A percentile compares a stretch with the other conserved stretches of the same genome.
Conservation (phyloP, 352 stramenopile species). For the Globisporangium mamillatum region DNA sequence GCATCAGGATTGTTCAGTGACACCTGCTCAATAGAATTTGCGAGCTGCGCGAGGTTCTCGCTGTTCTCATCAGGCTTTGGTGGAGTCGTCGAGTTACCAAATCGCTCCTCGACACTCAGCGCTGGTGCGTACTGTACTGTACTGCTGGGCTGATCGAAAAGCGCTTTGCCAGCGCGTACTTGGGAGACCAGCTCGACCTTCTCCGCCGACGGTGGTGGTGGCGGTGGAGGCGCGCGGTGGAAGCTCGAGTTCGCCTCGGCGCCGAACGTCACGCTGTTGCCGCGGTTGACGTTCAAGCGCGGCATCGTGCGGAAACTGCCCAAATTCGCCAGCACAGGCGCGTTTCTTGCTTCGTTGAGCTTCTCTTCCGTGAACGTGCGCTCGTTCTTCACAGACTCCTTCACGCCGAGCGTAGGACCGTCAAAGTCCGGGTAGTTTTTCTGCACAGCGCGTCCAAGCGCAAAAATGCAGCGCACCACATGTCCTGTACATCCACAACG, state of each 20-base stretch:
- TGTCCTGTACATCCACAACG: conserved; percentile 23
- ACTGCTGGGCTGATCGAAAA: conserved; percentile 23
- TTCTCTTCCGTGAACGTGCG: conserved; percentile 69
- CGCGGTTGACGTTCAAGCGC: conserved; percentile 40
- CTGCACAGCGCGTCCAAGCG: conserved; percentile 70
- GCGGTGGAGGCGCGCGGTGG: conserved; percentile 57
- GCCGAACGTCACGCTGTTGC: conserved; percentile 76
- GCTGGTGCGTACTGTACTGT: conserved; percentile 21
- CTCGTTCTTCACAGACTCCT: conserved; percentile 78
- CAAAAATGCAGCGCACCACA: conserved; percentile 78
- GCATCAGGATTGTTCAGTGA: conserved; percentile 17
- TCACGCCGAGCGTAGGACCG: conserved; percentile 76
- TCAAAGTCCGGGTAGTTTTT: conserved; percentile 70
- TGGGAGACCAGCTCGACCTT: conserved; percentile 68
- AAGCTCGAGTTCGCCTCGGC: conserved; percentile 52
- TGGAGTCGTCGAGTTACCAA: conserved; percentile 16
- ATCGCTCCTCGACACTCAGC: conserved; percentile 12
- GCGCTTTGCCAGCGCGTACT: conserved; percentile 40
- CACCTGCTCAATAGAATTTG: conserved; percentile 40
- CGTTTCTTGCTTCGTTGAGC: conserved; percentile 56
- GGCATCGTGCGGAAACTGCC: conserved; percentile 76
- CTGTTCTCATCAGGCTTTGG: conserved; percentile 28
- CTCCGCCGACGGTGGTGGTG: conserved; percentile 66
- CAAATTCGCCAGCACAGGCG: conserved; percentile 59
- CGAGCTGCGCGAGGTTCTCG: conserved; percentile 43